Base-by-base conservation (phyloP, 495 filamentous ascomycete genomes). In the Aspergillus haitiensis region DNA sequence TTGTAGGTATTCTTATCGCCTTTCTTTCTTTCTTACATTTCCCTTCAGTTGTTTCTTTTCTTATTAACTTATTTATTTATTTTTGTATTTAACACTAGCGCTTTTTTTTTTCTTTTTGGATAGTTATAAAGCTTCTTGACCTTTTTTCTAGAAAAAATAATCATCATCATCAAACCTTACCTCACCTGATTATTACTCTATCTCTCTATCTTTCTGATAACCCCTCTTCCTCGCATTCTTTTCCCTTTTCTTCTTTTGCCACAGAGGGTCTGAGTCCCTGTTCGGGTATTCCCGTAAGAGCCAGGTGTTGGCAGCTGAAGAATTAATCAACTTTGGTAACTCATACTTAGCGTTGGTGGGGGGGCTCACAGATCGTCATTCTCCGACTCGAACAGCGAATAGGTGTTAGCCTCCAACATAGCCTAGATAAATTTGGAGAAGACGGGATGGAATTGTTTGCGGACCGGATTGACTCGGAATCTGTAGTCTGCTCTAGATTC, bases 241-340 rank as follows among this genome's bases (percentile, higher is more conserved):
- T 6, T 7, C 6, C 10, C n/a, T 7, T 47, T 47, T 47, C 16
- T 18, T 13, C 39, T n/a, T 7, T 15, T 21, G 15, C 42, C 44
- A 47, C 44, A 16, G 16, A 15, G 3, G 15, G 42, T 8, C 42
- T 16, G 42, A 46, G 42, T 4, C 21, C 21, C 21, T 27, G 3
- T 16, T 46, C 42, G 15, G 18, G n/a, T 16, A 46, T 46, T 16
- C 7, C 42, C 18, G 42, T 16, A 11, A 46, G 42, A n/a, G 10
- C 37, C 11, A 40, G 37, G 37, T 10, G 37, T 40, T 40, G 7
- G 10, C 37, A 40, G 6, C 16, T 21, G 45, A 12, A 33, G 18
- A 50, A 32, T 50, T 10, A 50, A 31, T 51, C 48, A 51, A 51
- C 48, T n/a, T n/a, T 51, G 48, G 48, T 51, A 33, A 33, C 48